These are phyloP conservation scores for Rhodamnia argentea DNA, from an alignment of 345 rosid genomes.

Conservation along the genomic window DNA sequence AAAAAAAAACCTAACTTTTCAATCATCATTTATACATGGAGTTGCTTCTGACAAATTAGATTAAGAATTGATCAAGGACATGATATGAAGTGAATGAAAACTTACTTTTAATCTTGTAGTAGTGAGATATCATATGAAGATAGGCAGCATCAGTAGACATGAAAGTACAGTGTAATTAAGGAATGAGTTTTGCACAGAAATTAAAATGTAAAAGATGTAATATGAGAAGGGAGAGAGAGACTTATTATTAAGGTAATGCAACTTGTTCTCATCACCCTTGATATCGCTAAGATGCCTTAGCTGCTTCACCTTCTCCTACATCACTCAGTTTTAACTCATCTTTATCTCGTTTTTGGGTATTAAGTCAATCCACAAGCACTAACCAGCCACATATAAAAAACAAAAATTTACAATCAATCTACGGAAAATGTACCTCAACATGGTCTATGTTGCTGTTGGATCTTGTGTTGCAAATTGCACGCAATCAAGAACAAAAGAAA, in stretches of 20 bases:
- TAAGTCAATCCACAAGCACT: neutral
- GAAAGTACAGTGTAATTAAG: neutral
- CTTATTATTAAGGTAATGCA: slow-evolving; percentile 2
- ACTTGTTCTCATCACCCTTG: slow-evolving; percentile 6
- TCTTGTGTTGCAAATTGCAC: neutral
- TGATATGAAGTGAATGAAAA: neutral
- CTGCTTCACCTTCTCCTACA: slow-evolving; percentile 1
- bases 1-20: neutral
- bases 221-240: neutral
- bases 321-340: neutral
- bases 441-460: neutral
- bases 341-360: neutral
- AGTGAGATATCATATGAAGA: neutral
- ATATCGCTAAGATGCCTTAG: slow-evolving; percentile 2
- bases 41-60: neutral
- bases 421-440: neutral
- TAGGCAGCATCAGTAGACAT: neutral
- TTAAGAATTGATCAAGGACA: neutral
- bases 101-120: slow-evolving; percentile 10
- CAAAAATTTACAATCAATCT: neutral
- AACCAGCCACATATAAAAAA: neutral
- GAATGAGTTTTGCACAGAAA: neutral
- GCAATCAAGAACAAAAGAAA: neutral
- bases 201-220: neutral
- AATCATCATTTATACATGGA: neutral